phyloP scores from a whole-genome alignment of 164 flowering plant species.

The Liquidambar formosana region DNA sequence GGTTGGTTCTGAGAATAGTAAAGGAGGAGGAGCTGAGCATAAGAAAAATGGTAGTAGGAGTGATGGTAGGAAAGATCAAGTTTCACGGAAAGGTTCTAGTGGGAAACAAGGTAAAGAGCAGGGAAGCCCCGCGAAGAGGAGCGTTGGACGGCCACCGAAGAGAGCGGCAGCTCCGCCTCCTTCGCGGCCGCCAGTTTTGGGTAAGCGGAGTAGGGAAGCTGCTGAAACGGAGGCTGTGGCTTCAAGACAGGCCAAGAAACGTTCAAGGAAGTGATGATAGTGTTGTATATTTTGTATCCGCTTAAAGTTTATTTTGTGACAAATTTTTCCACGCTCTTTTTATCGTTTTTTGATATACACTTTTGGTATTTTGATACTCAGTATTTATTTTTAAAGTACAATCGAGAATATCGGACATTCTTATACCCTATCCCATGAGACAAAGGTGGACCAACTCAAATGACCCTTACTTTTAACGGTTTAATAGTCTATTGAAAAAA shows the following conservation, averaged over 20 bases:
- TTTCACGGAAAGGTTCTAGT: not conserved
- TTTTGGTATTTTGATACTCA: no score
- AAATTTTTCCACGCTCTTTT: no score
- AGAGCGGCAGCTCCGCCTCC: conserved; percentile 17
- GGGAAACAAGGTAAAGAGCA: conserved; percentile 23
- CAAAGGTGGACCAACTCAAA: no score
- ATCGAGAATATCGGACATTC: no score
- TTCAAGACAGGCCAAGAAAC: conserved; percentile 6
- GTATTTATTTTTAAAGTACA: no score
- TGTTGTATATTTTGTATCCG: not conserved
- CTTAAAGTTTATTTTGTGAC: not conserved
- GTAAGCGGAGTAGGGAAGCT: no score
- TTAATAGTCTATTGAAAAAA: no score
- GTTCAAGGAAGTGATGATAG: conserved; percentile 2
- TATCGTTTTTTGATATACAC: no score
- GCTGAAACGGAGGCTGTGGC: not conserved
- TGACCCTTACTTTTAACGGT: no score
- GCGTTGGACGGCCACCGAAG: conserved; percentile 55
- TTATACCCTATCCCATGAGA: no score
- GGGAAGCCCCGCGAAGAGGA: conserved; percentile 32
- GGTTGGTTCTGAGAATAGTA: conserved; percentile 1
- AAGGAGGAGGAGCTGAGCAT: conserved; percentile 9
- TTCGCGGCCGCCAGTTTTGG: not conserved
- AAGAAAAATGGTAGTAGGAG: not conserved
- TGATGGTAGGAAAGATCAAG: conserved; percentile 6